Conservation (phyloP, 495 filamentous ascomycete species). For the Collariella sp. region DNA sequence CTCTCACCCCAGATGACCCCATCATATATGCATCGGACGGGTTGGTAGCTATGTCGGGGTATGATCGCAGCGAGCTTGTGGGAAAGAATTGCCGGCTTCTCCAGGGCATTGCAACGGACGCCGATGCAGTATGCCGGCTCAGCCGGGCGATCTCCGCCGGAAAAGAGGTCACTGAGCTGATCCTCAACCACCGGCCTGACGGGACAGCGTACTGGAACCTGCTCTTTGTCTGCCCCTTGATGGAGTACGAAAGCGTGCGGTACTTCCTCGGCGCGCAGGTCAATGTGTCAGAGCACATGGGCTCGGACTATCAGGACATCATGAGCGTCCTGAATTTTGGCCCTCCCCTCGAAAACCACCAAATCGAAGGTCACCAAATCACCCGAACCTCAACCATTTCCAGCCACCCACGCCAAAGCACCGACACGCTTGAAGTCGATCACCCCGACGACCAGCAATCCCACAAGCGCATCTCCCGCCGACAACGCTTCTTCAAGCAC, state of each 20-base stretch:
- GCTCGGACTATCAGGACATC: conserved; percentile 37
- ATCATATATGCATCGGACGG: conserved; percentile 46
- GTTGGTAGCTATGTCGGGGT: conserved; percentile 42
- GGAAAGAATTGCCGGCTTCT: conserved; percentile 45
- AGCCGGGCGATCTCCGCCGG: conserved; percentile 32
- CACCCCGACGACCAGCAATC: not conserved
- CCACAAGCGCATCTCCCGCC: not conserved
- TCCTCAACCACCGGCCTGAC: conserved; percentile 45
- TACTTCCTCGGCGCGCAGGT: conserved; percentile 50
- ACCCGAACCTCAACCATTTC: not conserved
- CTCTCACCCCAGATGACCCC: conserved; percentile 36
- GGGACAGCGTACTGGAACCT: conserved; percentile 51
- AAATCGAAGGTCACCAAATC: not conserved
- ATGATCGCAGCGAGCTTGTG: conserved; percentile 38
- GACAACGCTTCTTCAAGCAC: conserved; percentile 20
- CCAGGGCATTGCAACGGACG: conserved; percentile 42
- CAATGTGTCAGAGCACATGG: conserved; percentile 47
- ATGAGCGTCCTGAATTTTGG: conserved; percentile 38
- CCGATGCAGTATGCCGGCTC: conserved; percentile 31
- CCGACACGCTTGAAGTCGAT: not conserved
- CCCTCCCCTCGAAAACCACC: not conserved
- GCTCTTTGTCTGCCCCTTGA: conserved; percentile 44
- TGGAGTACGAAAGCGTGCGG: conserved; percentile 32
- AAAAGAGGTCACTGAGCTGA: conserved; percentile 42
- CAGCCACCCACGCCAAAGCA: not conserved